Evolutionary conservation across 495 filamentous ascomycete genomes (phyloP), one percentile per base, ranked within the genome.

Genomic region (Penicillium lagena): DNA sequence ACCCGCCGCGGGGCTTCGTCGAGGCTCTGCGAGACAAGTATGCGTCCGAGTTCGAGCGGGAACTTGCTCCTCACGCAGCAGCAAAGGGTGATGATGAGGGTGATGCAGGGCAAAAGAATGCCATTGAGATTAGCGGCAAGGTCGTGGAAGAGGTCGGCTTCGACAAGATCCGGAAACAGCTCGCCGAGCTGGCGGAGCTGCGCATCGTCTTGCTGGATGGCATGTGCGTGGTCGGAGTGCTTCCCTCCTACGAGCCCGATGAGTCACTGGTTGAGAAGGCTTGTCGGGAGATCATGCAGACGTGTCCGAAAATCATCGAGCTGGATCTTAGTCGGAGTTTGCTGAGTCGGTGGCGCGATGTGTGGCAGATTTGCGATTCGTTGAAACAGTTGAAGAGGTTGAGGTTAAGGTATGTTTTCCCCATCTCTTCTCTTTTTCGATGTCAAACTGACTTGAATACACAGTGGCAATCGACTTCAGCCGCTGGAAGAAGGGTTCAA

Each of bases 61-160:
- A 47, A 15, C 40, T 42, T 35, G 47, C 53, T 7, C 11, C 35
- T 10, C 13, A 31, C 12, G n/a, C 40, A 1, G 17, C 47, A 50
- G 12, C 48, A 52, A 17, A 42, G 33, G 59, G 63, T 5, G 51
- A 49, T 11, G 49, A 59, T 1, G 43, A 42, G 32, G 59, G 63
- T 4, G 52, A 49, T 12, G 49, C 59, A 1, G 43, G 54, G 6
- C 47, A 52, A 17, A 54, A 68, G 36, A 70, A 73, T 41, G 50
- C 69, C 5, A 86, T 96, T 43, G 55, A 75, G 28, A 83, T 96
- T 51, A 89, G 85, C 38, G 81, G 82, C 12, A 98, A 98, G 62
- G 76, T 93, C 17, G 90, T 86, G 14, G 87, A 98, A 66, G 94
- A 97, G 68, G 79, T 98, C 15, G 93, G 93, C 35, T 97, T 97